These are phyloP conservation scores for Ceratorhiza oryzae-sativae DNA, from an alignment of 1,284 basidiomycete genomes.

Conservation along the genomic window DNA sequence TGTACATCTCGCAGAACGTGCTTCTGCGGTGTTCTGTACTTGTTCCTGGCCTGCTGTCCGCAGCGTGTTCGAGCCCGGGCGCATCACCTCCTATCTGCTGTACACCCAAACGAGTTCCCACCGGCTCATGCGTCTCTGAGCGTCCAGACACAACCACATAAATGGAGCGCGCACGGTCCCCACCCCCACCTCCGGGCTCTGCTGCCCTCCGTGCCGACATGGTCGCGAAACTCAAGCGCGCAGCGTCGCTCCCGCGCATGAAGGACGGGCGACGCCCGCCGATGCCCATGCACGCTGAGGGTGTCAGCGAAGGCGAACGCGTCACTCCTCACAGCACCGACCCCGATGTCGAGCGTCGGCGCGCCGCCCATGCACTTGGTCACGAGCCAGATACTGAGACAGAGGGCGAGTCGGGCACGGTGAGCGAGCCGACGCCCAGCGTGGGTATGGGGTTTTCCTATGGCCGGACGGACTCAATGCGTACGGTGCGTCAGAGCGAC, in stretches of 20 bases:
- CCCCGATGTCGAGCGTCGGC: conserved; percentile 18
- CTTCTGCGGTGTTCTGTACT: neutral
- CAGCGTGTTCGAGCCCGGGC: neutral
- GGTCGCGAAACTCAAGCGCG: conserved; percentile 88
- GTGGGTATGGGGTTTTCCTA: conserved; percentile 14
- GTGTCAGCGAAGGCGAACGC: conserved; percentile 47
- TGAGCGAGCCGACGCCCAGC: conserved; percentile 26
- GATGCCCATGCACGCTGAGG: conserved; percentile 83
- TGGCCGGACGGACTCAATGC: conserved; percentile 24
- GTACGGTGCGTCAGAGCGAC: conserved; percentile 17
- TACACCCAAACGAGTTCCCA: neutral
- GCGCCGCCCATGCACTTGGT: conserved; percentile 28
- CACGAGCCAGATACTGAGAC: conserved; percentile 35
- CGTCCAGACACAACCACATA: neutral
- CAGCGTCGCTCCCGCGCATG: conserved; percentile 86
- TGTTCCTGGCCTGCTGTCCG: neutral
- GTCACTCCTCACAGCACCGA: conserved; percentile 23
- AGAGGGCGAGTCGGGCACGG: conserved; percentile 31
- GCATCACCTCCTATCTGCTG: neutral
- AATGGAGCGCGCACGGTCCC: conserved; percentile 31
- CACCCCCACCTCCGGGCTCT: conserved; percentile 43
- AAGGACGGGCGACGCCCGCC: conserved; percentile 84
- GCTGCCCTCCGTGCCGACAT: conserved; percentile 78
- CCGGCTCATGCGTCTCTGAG: conserved; percentile 13
- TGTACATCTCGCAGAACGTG: neutral